A percentile compares a stretch with the other conserved stretches of the same genome.
phyloP scores from a whole-genome alignment of 139 green algal genomes.

The Microglena sp. region DNA sequence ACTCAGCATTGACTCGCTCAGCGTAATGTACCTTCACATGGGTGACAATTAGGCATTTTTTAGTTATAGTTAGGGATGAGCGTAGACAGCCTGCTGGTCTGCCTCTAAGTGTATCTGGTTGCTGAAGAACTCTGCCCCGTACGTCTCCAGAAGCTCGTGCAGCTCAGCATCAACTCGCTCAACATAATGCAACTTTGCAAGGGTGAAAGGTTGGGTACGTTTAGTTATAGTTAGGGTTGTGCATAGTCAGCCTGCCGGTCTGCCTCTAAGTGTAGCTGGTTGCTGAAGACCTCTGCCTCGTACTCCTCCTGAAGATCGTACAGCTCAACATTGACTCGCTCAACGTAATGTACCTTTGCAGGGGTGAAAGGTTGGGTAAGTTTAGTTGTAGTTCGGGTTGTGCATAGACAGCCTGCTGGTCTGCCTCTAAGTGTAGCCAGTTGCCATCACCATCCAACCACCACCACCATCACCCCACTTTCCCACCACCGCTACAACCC shows the following conservation, averaged over 20 bases:
- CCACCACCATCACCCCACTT: too few species aligned
- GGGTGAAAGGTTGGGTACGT: too few species aligned
- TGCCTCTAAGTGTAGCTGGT: constrained; percentile 11
- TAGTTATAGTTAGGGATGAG: too few species aligned
- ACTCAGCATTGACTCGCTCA: constrained; percentile 42
- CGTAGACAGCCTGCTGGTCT: constrained; percentile 6
- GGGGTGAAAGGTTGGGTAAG: too few species aligned
- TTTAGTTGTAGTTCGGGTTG: too few species aligned
- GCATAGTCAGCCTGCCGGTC: constrained; percentile 9
- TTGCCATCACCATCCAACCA: too few species aligned
- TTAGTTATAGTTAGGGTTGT: too few species aligned
- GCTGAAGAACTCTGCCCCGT: constrained; percentile 34
- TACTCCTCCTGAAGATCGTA: constrained; percentile 46
- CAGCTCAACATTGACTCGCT: constrained; percentile 50
- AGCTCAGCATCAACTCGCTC: constrained; percentile 50
- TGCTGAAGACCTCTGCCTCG: constrained; percentile 31
- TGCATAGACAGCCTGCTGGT: too few species aligned
- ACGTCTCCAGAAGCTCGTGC: constrained; percentile 45
- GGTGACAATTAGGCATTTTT: too few species aligned
- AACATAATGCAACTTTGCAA: constrained; percentile 40
- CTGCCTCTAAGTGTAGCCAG: too few species aligned
- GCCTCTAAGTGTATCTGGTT: constrained; percentile 11
- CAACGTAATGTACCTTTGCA: constrained; percentile 34
- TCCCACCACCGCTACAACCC: too few species aligned
- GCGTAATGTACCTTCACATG: constrained; percentile 32